Conservation (phyloP, 257 asterid species). For the Solanum rostratum region DNA sequence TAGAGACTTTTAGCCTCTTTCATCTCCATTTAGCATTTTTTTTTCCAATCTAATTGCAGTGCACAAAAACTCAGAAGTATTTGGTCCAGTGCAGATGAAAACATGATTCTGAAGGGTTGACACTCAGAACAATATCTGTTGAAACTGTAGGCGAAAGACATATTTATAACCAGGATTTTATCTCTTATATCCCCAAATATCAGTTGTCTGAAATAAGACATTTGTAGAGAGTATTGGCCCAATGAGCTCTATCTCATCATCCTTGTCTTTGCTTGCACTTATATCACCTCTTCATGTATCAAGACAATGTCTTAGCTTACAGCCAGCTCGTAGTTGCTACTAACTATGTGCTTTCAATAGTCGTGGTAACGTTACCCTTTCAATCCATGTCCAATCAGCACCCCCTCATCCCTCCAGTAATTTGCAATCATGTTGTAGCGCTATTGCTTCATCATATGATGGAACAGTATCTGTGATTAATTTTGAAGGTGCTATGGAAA, state of each 20-base stretch:
- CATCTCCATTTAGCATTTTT: background rate
- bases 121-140: background rate
- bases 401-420: conserved; percentile 4
- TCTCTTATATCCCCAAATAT: background rate
- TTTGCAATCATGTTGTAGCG: conserved; percentile 10
- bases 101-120: background rate
- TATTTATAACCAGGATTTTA: background rate
- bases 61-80: background rate
- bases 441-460: conserved; percentile 23
- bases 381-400: conserved; percentile 7
- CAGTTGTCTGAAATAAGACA: background rate
- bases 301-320: background rate
- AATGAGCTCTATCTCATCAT: conserved; percentile 24
- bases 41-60: background rate
- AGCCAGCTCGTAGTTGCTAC: conserved; percentile 1
- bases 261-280: conserved; percentile 18
- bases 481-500: conserved; percentile 57
- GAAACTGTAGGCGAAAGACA: background rate
- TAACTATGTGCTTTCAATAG: background rate
- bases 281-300: conserved; percentile 10
- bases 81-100: background rate
- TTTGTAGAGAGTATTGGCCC: background rate
- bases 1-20: background rate
- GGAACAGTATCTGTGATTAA: conserved; percentile 32
- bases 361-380: conserved; percentile 3